These are phyloP conservation scores for Raphidocelis subcapitata DNA, from an alignment of 139 green algal genomes.

Conservation along the genomic window DNA sequence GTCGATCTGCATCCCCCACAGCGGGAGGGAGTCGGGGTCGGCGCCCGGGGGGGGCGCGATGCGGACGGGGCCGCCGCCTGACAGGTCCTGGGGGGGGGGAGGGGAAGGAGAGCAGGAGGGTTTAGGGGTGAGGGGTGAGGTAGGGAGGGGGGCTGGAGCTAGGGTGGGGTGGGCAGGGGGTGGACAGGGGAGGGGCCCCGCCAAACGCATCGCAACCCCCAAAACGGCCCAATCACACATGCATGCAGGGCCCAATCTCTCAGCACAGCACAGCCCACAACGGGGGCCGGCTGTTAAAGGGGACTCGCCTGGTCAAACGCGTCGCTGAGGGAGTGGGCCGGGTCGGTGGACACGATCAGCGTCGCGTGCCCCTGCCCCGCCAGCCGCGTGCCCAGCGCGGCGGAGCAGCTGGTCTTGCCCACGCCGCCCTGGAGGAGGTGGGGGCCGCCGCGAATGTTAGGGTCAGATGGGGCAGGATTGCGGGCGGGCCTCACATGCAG, in stretches of 20 bases:
- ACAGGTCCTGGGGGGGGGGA: constrained; percentile 87
- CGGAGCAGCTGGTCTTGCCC: constrained; percentile 92
- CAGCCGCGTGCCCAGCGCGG: constrained; percentile 78
- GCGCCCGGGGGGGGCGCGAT: constrained; percentile 57
- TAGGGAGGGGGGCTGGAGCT: no score
- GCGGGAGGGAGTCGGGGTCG: constrained; percentile 63
- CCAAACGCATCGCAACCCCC: no score
- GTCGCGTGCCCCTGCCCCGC: constrained; percentile 72
- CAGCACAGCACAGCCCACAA: no score
- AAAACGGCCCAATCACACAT: neutral
- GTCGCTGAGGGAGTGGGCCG: constrained; percentile 96
- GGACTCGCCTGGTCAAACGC: constrained; percentile 83
- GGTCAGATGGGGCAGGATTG: no score
- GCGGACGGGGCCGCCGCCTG: constrained; percentile 79
- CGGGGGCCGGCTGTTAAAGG: no score
- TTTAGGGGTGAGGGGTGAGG: no score
- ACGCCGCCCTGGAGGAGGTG: constrained; percentile 97
- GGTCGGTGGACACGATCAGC: constrained; percentile 97
- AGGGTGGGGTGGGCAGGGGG: no score
- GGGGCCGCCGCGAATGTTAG: no score
- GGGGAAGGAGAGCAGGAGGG: no score
- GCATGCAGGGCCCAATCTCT: no score
- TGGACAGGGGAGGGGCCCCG: no score
- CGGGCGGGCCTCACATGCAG: neutral
- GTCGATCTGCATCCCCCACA: constrained; percentile 91